Evolutionary conservation across 768 basidiomycete genomes (phyloP).

Genomic region (Trametes coccinea): DNA sequence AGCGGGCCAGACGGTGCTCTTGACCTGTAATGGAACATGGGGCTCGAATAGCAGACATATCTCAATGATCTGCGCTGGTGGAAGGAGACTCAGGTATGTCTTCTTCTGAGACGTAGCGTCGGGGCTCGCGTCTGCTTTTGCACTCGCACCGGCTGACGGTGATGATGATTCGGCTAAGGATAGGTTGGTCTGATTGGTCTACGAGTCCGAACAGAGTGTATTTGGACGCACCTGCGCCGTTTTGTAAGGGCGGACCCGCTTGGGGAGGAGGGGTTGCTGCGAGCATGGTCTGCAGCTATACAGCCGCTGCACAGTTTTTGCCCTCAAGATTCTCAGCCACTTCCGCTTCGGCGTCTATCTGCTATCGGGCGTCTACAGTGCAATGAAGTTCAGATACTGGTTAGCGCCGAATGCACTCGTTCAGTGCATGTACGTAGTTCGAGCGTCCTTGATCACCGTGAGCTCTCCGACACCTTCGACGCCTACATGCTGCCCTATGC

Average conservation of each 20-base stretch:
- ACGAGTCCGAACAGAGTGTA: background rate
- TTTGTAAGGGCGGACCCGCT: conserved; percentile 8
- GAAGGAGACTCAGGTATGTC: conserved; percentile 67
- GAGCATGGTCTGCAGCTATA: conserved; percentile 33
- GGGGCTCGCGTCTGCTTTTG: conserved; percentile 41
- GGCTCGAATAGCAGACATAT: conserved; percentile 73
- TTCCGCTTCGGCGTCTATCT: conserved; percentile 3
- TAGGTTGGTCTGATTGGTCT: conserved; percentile 4
- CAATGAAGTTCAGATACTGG: too few relatives aligned
- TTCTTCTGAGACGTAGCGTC: conserved; percentile 58
- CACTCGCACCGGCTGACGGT: conserved; percentile 1
- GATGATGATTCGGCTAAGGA: background rate
- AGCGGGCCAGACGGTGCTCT: conserved; percentile 69
- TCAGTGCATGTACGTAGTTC: too few relatives aligned
- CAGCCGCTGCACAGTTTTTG: conserved; percentile 34
- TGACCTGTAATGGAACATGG: conserved; percentile 65
- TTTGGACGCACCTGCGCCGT: conserved; percentile 22
- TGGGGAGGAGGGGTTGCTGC: conserved; percentile 18
- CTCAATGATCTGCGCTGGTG: conserved; percentile 73
- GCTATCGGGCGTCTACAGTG: background rate
- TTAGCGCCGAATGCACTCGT: too few relatives aligned
- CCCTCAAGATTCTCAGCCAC: conserved; percentile 36
- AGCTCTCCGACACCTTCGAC: too few relatives aligned
- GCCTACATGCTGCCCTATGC: too few relatives aligned
- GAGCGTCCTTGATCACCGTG: too few relatives aligned